A percentile compares a stretch with the other conserved stretches of the same genome.
Evolutionary conservation across 2,329 filamentous ascomycete species (phyloP).

Genomic region (Cladobotryum mycophilum): DNA sequence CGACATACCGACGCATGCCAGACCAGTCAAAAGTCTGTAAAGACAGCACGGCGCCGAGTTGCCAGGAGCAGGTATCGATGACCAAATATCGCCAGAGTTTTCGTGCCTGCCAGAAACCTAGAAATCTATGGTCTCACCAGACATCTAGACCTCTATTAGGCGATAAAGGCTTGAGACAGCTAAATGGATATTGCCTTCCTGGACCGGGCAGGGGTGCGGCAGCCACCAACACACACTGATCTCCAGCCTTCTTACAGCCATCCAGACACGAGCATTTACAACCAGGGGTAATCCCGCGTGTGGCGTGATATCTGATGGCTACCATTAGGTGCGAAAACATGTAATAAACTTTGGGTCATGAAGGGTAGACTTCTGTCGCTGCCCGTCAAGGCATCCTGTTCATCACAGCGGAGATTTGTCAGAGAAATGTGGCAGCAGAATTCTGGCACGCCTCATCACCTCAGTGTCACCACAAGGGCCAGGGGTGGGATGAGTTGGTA

Average conservation of each 20-base stretch:
- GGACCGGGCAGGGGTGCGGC: background rate
- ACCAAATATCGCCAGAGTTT: too few relatives aligned
- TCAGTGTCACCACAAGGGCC: background rate
- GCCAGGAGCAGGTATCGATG: too few relatives aligned
- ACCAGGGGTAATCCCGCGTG: too few relatives aligned
- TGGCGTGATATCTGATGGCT: too few relatives aligned
- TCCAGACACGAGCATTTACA: too few relatives aligned
- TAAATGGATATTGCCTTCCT: background rate
- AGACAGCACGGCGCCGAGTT: too few relatives aligned
- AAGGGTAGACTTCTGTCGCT: background rate
- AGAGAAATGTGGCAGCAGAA: background rate
- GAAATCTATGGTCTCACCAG: background rate
- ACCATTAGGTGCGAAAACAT: too few relatives aligned
- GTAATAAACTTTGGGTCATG: too few relatives aligned
- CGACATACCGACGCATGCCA: background rate
- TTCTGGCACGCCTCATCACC: background rate
- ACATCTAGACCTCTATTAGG: background rate
- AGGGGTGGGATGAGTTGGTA: background rate
- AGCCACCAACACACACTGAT: background rate
- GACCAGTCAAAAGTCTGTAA: background rate
- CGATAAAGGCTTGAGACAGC: slow-evolving; percentile 1
- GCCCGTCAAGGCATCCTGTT: background rate
- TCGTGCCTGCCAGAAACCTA: background rate
- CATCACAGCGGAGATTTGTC: background rate
- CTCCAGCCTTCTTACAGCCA: too few relatives aligned